Conservation (phyloP, 1,284 basidiomycete species). For the Ustilago xerochloae region DNA sequence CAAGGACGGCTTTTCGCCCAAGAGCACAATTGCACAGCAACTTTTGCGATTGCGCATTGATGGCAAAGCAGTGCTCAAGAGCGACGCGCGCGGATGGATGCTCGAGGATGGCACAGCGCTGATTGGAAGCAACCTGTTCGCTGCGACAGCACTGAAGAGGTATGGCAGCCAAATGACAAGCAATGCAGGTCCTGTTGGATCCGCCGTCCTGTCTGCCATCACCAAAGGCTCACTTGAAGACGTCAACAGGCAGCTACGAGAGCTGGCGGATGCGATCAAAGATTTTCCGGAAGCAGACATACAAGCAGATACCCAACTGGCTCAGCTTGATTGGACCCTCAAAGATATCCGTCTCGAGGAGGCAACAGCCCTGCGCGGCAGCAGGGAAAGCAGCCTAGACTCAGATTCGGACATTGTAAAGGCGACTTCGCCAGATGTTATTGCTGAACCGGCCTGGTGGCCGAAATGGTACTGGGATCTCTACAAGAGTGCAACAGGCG, state of each 20-base stretch:
- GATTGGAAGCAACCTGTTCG: constrained; percentile 39
- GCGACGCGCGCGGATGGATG: constrained; percentile 23
- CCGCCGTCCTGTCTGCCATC: constrained; percentile 28
- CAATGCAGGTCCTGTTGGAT: constrained; percentile 28
- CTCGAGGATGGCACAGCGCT: constrained; percentile 40
- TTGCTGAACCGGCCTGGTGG: constrained; percentile 69
- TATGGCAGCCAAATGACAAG: constrained; percentile 35
- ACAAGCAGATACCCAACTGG: constrained; percentile 37
- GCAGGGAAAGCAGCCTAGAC: not conserved
- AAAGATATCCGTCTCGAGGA: constrained; percentile 39
- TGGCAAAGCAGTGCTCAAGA: constrained; percentile 36
- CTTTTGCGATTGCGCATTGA: constrained; percentile 48
- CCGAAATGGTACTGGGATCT: constrained; percentile 99
- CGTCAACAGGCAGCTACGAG: constrained; percentile 13
- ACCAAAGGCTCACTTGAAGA: constrained; percentile 23
- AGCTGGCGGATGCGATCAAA: constrained; percentile 38
- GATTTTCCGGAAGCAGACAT: constrained; percentile 12
- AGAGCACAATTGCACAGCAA: constrained; percentile 40
- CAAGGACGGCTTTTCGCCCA: constrained; percentile 34
- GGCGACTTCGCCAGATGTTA: constrained; percentile 4
- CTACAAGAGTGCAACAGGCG: constrained; percentile 67
- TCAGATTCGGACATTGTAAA: not conserved
- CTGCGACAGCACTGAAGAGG: constrained; percentile 33
- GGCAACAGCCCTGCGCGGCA: constrained; percentile 20
- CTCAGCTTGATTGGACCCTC: constrained; percentile 57